Percentiles rank a stretch among this genome's conserved stretches.
phyloP scores from a whole-genome alignment of 2,329 filamentous ascomycete species.

The Aspergillus aculeatinus region DNA sequence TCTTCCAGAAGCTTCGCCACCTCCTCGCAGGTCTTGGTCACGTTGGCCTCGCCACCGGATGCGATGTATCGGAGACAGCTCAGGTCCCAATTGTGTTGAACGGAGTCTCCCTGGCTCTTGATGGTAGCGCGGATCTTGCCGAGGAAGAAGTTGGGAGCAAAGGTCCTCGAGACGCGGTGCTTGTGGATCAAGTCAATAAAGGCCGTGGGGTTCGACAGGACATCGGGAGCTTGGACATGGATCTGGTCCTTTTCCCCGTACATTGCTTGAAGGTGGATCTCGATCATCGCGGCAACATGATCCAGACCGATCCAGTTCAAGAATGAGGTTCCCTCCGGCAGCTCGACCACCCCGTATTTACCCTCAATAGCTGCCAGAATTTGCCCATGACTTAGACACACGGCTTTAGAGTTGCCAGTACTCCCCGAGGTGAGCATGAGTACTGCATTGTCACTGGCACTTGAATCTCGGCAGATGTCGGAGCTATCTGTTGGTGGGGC shows the following conservation, averaged over 20 bases:
- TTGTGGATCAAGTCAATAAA: constrained; percentile 45
- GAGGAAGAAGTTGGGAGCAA: constrained; percentile 31
- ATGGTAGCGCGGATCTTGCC: constrained; percentile 12
- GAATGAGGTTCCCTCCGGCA: constrained; percentile 27
- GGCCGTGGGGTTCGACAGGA: constrained; percentile 31
- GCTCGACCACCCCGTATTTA: constrained; percentile 36
- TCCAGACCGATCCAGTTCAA: constrained; percentile 54
- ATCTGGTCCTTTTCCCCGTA: constrained; percentile 21
- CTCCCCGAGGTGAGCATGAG: constrained; percentile 57
- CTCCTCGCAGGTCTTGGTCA: constrained; percentile 36
- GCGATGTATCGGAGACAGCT: constrained; percentile 26
- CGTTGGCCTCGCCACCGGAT: constrained; percentile 44
- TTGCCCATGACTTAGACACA: constrained; percentile 46
- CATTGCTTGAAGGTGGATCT: constrained; percentile 54
- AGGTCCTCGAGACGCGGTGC: constrained; percentile 33
- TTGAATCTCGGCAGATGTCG: not conserved
- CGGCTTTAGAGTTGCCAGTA: constrained; percentile 54
- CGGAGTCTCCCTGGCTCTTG: constrained; percentile 46
- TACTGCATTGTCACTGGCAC: constrained; percentile 24
- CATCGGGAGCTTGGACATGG: constrained; percentile 20
- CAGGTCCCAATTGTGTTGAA: constrained; percentile 35
- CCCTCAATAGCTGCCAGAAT: constrained; percentile 43
- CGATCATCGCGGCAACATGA: constrained; percentile 54
- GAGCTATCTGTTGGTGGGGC: not conserved
- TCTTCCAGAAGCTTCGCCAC: constrained; percentile 26